Percentiles rank a stretch among this genome's conserved stretches.
Conservation (phyloP, 2,329 filamentous ascomycete species). For the Talaromyces sp. region DNA sequence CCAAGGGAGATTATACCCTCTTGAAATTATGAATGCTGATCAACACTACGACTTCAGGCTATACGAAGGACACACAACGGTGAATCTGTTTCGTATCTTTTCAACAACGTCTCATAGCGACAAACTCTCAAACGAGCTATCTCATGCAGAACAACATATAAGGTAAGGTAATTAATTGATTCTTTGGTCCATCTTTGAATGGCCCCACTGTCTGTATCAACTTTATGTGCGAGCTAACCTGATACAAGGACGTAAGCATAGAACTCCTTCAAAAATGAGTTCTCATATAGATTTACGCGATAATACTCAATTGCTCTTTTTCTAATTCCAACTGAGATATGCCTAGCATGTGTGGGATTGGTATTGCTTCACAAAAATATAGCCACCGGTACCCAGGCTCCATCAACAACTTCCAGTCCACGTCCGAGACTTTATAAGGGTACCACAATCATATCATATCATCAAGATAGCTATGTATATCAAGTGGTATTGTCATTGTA, state of each 20-base stretch:
- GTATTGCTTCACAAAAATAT: background rate
- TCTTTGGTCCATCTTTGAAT: background rate
- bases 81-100: constrained; percentile 17
- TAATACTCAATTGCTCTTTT: background rate
- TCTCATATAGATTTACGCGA: background rate
- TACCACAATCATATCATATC: background rate
- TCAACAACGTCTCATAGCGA: constrained; percentile 19
- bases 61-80: constrained; percentile 17
- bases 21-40: background rate
- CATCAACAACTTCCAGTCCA: no score
- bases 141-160: background rate
- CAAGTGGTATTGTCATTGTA: background rate
- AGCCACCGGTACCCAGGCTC: background rate
- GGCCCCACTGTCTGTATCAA: background rate
- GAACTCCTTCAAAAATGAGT: no score
- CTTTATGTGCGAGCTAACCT: background rate
- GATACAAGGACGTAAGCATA: background rate
- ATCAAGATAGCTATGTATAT: background rate
- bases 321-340: background rate
- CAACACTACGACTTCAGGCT: background rate
- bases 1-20: no score
- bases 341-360: background rate
- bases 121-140: no score
- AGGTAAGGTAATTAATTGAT: background rate
- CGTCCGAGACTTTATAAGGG: background rate